Conservation (phyloP, 2,329 filamentous ascomycete genomes). For the Macrophomina phaseolina region DNA sequence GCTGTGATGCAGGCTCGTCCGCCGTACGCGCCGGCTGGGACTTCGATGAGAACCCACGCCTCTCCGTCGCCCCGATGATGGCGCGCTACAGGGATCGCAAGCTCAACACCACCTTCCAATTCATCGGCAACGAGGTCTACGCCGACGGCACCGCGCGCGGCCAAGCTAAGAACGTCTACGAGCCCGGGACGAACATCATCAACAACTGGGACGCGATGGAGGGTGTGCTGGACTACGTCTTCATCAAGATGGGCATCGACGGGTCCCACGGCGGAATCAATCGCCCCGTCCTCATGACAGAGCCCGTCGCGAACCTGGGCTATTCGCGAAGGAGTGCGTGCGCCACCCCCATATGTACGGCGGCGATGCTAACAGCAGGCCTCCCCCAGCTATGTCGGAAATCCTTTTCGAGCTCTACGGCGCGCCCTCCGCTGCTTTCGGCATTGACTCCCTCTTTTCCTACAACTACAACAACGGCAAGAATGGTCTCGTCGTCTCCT, state of each 20-base stretch:
- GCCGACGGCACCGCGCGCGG: constrained; percentile 91
- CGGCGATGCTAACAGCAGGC: constrained; percentile 35
- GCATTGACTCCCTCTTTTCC: constrained; percentile 95
- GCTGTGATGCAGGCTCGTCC: constrained; percentile 71
- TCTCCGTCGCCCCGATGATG: constrained; percentile 87
- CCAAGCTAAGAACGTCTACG: constrained; percentile 89
- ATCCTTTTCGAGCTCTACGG: constrained; percentile 96
- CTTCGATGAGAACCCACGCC: constrained; percentile 80
- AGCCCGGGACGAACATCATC: constrained; percentile 86
- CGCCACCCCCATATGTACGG: background rate
- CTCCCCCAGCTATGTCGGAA: constrained; percentile 86
- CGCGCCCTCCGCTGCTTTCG: constrained; percentile 87
- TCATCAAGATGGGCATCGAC: constrained; percentile 90
- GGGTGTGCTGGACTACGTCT: constrained; percentile 90
- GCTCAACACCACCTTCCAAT: constrained; percentile 86
- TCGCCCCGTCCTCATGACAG: constrained; percentile 91
- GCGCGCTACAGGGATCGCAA: constrained; percentile 96
- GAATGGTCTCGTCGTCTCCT: constrained; percentile 87
- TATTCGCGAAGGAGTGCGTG: constrained; percentile 85
- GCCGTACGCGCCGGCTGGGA: constrained; percentile 94
- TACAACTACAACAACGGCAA: constrained; percentile 90
- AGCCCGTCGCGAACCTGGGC: constrained; percentile 86
- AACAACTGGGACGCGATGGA: constrained; percentile 99
- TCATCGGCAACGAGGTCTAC: constrained; percentile 91
- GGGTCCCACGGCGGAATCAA: constrained; percentile 75